Percentiles rank a stretch among this genome's conserved stretches.
Conservation (phyloP, 805 yeast genomes). For the Wickerhamiella brachini region DNA sequence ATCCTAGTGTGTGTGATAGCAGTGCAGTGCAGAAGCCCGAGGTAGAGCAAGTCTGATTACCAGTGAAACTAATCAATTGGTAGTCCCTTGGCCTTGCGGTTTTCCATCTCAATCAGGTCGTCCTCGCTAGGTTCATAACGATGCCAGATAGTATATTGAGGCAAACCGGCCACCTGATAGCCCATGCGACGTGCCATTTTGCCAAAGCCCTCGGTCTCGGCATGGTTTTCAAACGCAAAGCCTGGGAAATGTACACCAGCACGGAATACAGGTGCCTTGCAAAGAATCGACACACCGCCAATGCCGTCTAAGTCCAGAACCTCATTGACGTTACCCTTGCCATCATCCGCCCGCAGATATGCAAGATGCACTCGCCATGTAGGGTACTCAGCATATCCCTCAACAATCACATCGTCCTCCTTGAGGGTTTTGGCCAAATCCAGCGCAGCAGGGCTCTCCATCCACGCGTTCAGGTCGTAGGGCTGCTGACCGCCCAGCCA, state of each 20-base stretch:
- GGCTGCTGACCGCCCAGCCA: conserved; percentile 87
- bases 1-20: too few species aligned
- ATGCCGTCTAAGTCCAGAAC: conserved; percentile 89
- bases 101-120: conserved; percentile 53
- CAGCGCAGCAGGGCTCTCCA: conserved; percentile 64
- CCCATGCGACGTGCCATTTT: conserved; percentile 80
- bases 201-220: conserved; percentile 95
- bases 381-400: conserved; percentile 95
- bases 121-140: conserved; percentile 90
- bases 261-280: conserved; percentile 73
- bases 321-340: conserved; percentile 75
- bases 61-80: conserved; percentile 18
- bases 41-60: too few species aligned
- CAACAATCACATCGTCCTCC: conserved; percentile 92
- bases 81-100: conserved; percentile 23
- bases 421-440: conserved; percentile 37
- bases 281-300: conserved; percentile 87
- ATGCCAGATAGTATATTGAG: conserved; percentile 95
- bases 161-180: conserved; percentile 72
- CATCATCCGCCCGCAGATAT: conserved; percentile 70
- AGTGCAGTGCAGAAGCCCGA: too few species aligned
- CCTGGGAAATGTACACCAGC: conserved; percentile 91
- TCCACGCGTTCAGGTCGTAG: conserved; percentile 92
- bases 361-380: conserved; percentile 98
- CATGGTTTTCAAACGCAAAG: conserved; percentile 86